Evolutionary conservation across 495 filamentous ascomycete genomes (phyloP).

Genomic region (Trypethelium eluteriae): DNA sequence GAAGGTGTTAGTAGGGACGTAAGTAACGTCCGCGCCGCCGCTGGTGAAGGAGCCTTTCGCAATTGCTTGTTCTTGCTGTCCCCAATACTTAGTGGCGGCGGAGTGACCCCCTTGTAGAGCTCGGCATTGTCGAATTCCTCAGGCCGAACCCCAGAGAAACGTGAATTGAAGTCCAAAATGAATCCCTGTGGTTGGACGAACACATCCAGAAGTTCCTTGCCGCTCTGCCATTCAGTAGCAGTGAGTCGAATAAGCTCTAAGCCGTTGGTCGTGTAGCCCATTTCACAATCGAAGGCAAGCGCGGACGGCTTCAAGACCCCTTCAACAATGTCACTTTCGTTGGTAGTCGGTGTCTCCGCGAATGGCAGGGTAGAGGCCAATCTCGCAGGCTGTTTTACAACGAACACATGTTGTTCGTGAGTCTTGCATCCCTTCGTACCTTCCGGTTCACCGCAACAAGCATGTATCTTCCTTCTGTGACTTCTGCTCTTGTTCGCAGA

Average conservation of each 20-base stretch:
- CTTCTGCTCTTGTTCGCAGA: slow-evolving; percentile 42
- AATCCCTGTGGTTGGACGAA: slow-evolving; percentile 78
- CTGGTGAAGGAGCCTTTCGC: slow-evolving; percentile 62
- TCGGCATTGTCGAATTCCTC: slow-evolving; percentile 64
- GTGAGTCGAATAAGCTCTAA: slow-evolving; percentile 86
- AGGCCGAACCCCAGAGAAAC: slow-evolving; percentile 75
- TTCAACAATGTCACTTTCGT: slow-evolving; percentile 34
- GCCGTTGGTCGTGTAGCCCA: slow-evolving; percentile 85
- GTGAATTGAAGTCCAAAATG: slow-evolving; percentile 81
- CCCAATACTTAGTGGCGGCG: neutral
- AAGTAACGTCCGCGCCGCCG: slow-evolving; percentile 62
- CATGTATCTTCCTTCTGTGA: slow-evolving; percentile 51
- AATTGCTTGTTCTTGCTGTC: slow-evolving; percentile 33
- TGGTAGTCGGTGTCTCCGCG: slow-evolving; percentile 54
- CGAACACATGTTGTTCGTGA: slow-evolving; percentile 69
- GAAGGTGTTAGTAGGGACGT: slow-evolving; percentile 60
- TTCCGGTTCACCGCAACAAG: slow-evolving; percentile 68
- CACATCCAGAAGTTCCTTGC: slow-evolving; percentile 67
- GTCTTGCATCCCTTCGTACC: slow-evolving; percentile 67
- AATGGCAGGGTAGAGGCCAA: slow-evolving; percentile 75
- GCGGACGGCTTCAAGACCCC: slow-evolving; percentile 31
- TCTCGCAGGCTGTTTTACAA: slow-evolving; percentile 58
- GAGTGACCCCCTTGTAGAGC: slow-evolving; percentile 41
- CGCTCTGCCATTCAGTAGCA: slow-evolving; percentile 74
- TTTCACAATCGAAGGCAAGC: slow-evolving; percentile 90